Base-by-base conservation (phyloP, 257 asterid genomes). In the Voacanga thouarsii region DNA sequence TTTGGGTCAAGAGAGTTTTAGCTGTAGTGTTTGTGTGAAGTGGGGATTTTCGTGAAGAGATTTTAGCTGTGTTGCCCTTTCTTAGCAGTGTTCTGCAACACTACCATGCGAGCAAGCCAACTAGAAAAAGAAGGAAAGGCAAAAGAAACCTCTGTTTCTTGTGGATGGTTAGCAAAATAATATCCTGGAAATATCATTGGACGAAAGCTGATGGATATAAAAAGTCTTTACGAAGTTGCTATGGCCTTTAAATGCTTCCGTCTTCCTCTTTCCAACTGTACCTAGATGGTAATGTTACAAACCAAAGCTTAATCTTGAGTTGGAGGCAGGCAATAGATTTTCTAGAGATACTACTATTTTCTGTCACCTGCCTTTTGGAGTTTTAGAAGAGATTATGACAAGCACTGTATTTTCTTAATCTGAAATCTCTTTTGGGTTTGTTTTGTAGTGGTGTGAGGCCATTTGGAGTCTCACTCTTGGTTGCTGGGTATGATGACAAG, bases 401-500 rank as follows among this genome's bases (percentile, higher is more conserved):
- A 23, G 69, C 44, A 41, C 1, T 9, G 4, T 19, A 49, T 50
- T 71, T 21, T 71, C 23, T 26, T 55, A 33, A 39, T 60, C 49
- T n/a, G 74, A 49, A 61, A 68, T 77, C 19, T 44, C 80, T 78
- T 72, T 74, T 76, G 77, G 45, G 14, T 49, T 72, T 86, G 69
- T 53, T 73, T 74, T 78, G 66, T 78, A 94, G 98, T 87, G 98
- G 98, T 71, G 98, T 94, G 80, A 90, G 98, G 88, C 98, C 98
- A 37, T 94, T 94, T 81, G 98, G 97, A 57, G 98, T 94, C 74
- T 94, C 98, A 21, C 94, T 94, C 78, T 85, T 94, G 92, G 94
- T 92, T 87, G 97, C 97, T 75, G 98, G 98, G 65, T 92, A 72
- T 84, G 98, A 94, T 85, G 98, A 94, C 94, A 94, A 94, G 90